Conservation (phyloP, 192 early-diverging fungal species). For the Backusella mclennaniae region DNA sequence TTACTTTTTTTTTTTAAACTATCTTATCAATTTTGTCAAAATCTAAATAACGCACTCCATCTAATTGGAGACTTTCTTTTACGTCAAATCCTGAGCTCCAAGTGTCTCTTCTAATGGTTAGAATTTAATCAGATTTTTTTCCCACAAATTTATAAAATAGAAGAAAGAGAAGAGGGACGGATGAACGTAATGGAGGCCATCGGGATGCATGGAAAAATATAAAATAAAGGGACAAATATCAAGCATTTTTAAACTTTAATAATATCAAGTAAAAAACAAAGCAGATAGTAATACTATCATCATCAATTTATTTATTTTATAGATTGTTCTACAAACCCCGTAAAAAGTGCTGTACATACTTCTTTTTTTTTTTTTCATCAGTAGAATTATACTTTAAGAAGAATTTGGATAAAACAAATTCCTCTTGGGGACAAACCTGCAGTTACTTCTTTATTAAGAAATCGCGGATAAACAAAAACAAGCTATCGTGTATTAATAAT, state of each 20-base stretch:
- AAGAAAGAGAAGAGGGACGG: neutral
- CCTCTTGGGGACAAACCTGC: neutral
- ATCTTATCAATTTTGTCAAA: no score
- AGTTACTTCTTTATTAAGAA: neutral
- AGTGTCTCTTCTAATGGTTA: no score
- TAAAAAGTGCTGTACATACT: neutral
- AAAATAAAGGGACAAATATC: neutral
- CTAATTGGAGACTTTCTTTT: no score
- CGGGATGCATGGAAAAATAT: neutral
- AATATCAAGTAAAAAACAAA: neutral
- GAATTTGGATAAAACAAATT: no score
- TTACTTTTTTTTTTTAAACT: no score
- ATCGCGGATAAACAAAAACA: neutral
- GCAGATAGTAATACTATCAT: neutral
- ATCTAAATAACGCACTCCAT: no score
- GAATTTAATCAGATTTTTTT: neutral
- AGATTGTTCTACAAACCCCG: no score
- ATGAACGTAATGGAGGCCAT: neutral
- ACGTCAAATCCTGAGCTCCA: no score
- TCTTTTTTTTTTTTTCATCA: neutral
- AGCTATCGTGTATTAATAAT: neutral
- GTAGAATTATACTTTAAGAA: no score
- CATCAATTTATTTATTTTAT: no score
- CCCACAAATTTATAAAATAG: neutral
- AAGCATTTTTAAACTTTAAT: neutral